These are phyloP conservation scores for Metschnikowia baotianmanensis DNA, from an alignment of 805 yeast genomes.

Conservation along the genomic window DNA sequence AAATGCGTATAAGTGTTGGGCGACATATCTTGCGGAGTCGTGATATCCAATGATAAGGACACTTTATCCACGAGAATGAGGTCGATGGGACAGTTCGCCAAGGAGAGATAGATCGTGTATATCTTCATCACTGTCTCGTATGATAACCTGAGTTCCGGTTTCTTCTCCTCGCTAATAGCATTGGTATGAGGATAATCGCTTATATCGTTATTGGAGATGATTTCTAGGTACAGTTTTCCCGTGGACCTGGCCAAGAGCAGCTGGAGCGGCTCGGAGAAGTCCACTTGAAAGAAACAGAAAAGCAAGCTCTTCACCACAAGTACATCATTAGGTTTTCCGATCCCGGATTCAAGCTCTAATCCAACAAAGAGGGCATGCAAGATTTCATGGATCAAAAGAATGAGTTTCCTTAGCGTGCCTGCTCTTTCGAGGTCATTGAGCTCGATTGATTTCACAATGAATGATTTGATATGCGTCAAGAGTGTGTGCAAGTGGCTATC, in stretches of 20 bases:
- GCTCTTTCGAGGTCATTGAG: constrained; percentile 15
- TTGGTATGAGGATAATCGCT: too few relatives aligned
- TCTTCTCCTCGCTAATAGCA: constrained; percentile 3
- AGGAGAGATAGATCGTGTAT: constrained; percentile 24
- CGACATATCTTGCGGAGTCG: constrained; percentile 21
- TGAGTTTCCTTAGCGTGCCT: constrained; percentile 25
- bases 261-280: constrained; percentile 22
- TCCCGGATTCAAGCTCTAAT: constrained; percentile 13
- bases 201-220: background rate
- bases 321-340: constrained; percentile 16
- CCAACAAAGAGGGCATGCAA: constrained; percentile 22
- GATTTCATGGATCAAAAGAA: constrained; percentile 27
- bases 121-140: constrained; percentile 28
- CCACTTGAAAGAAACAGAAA: constrained; percentile 23
- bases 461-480: constrained; percentile 19
- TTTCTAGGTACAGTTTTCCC: constrained; percentile 2
- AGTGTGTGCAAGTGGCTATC: constrained; percentile 18
- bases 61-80: constrained; percentile 21
- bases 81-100: constrained; percentile 25
- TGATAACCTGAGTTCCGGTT: constrained; percentile 11
- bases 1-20: constrained; percentile 23
- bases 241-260: constrained; percentile 17
- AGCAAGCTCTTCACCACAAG: constrained; percentile 24
- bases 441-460: constrained; percentile 16
- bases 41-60: constrained; percentile 28